phyloP scores from a whole-genome alignment of 2,329 filamentous ascomycete genomes.

The Didymella glomerata region DNA sequence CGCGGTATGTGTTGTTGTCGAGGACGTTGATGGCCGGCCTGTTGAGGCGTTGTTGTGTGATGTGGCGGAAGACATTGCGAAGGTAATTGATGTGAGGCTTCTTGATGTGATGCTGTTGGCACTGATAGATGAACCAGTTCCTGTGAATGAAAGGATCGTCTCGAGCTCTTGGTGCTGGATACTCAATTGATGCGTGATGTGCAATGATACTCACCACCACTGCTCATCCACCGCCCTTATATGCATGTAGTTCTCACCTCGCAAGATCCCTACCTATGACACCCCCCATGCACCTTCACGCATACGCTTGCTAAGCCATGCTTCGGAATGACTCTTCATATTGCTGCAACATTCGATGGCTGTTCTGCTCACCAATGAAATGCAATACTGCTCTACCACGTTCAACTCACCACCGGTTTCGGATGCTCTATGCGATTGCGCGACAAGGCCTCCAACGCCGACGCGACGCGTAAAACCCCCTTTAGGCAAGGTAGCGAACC shows the following conservation, averaged over 20 bases:
- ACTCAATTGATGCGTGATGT: background rate
- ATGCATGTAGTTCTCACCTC: background rate
- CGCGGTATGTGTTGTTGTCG: slow-evolving; percentile 9
- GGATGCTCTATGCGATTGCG: background rate
- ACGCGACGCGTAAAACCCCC: background rate
- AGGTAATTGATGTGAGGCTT: background rate
- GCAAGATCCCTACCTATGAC: slow-evolving; percentile 1
- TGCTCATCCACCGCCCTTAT: background rate
- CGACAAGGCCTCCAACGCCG: slow-evolving; percentile 7
- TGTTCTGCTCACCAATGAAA: slow-evolving; percentile 2
- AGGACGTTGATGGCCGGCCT: background rate
- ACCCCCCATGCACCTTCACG: background rate
- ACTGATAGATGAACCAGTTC: background rate
- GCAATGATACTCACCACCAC: background rate
- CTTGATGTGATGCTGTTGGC: background rate
- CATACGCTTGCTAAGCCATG: slow-evolving; percentile 10
- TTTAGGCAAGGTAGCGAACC: slow-evolving; percentile 1
- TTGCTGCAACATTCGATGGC: background rate
- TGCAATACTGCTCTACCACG: background rate
- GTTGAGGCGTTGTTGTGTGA: slow-evolving; percentile 2
- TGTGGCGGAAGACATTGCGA: slow-evolving; percentile 17
- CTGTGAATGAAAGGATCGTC: background rate
- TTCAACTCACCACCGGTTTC: background rate
- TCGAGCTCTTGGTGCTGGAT: background rate
- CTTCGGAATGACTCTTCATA: slow-evolving; percentile 15